Conservation (phyloP, 192 early-diverging fungal genomes). For the Podila horticola region DNA sequence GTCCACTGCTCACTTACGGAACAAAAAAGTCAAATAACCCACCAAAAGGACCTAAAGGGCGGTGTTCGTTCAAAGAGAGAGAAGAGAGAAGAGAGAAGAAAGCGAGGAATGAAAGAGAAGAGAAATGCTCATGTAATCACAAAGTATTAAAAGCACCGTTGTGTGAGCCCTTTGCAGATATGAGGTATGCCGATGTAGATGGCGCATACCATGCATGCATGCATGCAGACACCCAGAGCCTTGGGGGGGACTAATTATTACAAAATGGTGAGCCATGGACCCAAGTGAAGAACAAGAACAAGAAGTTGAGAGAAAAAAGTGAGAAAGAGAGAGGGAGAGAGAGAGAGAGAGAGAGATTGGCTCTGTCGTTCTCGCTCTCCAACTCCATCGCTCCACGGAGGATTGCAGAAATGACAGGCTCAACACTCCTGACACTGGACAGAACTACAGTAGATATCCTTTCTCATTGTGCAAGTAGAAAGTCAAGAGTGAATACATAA, state of each 20-base stretch:
- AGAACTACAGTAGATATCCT: too few species aligned
- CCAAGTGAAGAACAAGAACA: too few species aligned
- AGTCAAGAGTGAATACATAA: too few species aligned
- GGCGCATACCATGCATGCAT: too few species aligned
- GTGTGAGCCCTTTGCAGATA: background rate
- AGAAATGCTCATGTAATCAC: slow-evolving; percentile 10
- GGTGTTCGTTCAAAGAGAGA: background rate
- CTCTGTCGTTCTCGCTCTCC: background rate
- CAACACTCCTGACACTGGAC: too few species aligned
- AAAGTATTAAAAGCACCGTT: background rate
- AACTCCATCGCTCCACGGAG: background rate
- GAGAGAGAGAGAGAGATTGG: background rate
- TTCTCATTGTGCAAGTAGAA: too few species aligned
- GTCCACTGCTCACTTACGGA: background rate
- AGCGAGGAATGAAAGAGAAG: background rate
- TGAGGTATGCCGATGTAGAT: too few species aligned
- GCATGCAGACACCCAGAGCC: too few species aligned
- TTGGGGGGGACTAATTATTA: too few species aligned
- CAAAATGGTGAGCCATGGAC: too few species aligned
- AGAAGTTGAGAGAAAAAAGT: background rate
- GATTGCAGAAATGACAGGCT: background rate
- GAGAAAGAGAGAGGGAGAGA: background rate
- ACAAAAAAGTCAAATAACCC: background rate
- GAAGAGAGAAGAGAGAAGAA: background rate
- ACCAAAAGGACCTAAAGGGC: background rate